Percentiles rank a stretch among this genome's conserved stretches.
phyloP scores from a whole-genome alignment of 2,329 filamentous ascomycete genomes.

The Bipolaris victoriae region DNA sequence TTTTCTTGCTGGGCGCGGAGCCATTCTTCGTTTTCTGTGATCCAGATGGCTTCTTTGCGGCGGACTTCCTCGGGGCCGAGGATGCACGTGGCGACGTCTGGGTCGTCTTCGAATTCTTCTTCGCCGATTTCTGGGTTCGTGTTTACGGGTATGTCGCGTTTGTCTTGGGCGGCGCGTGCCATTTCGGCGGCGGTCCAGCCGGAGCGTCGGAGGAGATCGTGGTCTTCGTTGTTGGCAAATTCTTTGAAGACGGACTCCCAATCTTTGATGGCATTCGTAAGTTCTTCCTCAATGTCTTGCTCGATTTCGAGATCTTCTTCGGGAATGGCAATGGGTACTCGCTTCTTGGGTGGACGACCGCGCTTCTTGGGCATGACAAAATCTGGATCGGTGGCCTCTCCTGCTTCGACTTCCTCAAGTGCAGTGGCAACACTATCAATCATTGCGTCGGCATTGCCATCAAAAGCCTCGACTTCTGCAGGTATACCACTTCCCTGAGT shows the following conservation, averaged over 20 bases:
- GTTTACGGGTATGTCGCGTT: slow-evolving; percentile 28
- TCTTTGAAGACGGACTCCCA: slow-evolving; percentile 41
- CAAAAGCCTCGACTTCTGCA: slow-evolving; percentile 28
- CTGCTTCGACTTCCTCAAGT: slow-evolving; percentile 25
- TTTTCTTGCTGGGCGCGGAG: slow-evolving; percentile 86
- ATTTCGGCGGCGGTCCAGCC: slow-evolving; percentile 39
- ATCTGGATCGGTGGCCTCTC: slow-evolving; percentile 21
- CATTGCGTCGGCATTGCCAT: slow-evolving; percentile 30
- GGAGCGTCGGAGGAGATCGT: slow-evolving; percentile 35
- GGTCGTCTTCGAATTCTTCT: slow-evolving; percentile 87
- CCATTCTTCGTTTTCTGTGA: slow-evolving; percentile 94
- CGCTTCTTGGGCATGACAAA: slow-evolving; percentile 46
- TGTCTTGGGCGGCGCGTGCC: slow-evolving; percentile 33
- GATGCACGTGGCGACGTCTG: slow-evolving; percentile 81
- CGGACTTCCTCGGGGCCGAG: slow-evolving; percentile 74
- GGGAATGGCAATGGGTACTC: slow-evolving; percentile 45
- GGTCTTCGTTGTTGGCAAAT: slow-evolving; percentile 37
- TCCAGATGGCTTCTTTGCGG: slow-evolving; percentile 91
- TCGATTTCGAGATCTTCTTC: slow-evolving; percentile 57
- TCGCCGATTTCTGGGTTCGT: slow-evolving; percentile 68
- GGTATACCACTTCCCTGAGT: slow-evolving; percentile 11
- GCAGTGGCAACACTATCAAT: slow-evolving; percentile 32
- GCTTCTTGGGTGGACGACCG: slow-evolving; percentile 44
- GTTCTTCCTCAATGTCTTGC: slow-evolving; percentile 54
- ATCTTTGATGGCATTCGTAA: slow-evolving; percentile 45